Conservation (phyloP, 2,329 filamentous ascomycete genomes). For the Tolypocladium inflatum region DNA sequence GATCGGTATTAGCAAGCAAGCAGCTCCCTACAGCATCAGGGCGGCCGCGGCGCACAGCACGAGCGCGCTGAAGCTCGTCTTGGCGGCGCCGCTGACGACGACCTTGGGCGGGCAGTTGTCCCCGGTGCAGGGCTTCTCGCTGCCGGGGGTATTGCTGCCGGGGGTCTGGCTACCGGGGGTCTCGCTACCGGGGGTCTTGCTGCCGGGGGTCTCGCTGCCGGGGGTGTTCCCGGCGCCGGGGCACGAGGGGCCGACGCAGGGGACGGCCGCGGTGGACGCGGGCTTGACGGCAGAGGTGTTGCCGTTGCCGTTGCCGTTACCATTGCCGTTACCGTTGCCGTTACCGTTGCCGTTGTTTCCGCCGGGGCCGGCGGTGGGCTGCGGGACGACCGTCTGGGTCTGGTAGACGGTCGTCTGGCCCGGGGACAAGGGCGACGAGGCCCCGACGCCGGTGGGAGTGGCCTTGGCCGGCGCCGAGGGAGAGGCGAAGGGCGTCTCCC, state of each 20-base stretch:
- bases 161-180: not conserved
- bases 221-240: not conserved
- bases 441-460: not conserved
- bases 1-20: not conserved
- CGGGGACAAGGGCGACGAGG: not conserved
- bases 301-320: not conserved
- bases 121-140: constrained; percentile 4
- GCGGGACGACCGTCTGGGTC: not conserved
- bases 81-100: constrained; percentile 8
- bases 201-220: not conserved
- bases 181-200: not conserved
- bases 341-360: not conserved
- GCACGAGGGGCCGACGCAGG: constrained; percentile 1
- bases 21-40: constrained; percentile 10
- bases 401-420: not conserved
- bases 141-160: not conserved
- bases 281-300: not conserved
- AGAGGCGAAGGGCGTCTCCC: not conserved
- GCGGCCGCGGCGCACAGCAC: constrained; percentile 9
- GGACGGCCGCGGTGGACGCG: not conserved
- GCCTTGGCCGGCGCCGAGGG: not conserved
- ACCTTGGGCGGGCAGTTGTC: constrained; percentile 2
- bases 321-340: not conserved
- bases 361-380: not conserved
- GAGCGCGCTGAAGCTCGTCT: constrained; percentile 10